These are phyloP conservation scores for Pinus taeda DNA, from an alignment of 75 land plant species.

Conservation along the genomic window DNA sequence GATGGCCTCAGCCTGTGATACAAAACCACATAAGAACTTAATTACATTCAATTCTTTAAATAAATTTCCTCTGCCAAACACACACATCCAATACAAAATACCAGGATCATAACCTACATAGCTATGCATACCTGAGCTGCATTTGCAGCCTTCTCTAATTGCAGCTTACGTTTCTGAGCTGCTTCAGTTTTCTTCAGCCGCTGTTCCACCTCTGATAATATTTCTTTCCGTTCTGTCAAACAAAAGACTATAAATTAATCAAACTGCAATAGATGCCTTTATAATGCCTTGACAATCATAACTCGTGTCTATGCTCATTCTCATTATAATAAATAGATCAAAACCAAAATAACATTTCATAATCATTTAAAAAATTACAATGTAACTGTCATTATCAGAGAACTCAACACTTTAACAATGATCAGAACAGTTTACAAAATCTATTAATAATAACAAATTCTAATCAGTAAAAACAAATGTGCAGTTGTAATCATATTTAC, in stretches of 20 bases:
- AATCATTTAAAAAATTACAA: too few relatives aligned
- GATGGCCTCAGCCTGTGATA: conserved; percentile 77
- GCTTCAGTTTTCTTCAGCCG: conserved; percentile 93
- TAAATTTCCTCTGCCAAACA: background rate
- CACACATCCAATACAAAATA: too few relatives aligned
- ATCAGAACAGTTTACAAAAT: too few relatives aligned
- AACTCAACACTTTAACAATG: too few relatives aligned
- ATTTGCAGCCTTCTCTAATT: conserved; percentile 81
- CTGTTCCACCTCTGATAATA: conserved; percentile 81
- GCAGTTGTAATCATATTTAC: too few relatives aligned
- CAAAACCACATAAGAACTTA: background rate
- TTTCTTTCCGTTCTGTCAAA: conserved; percentile 74
- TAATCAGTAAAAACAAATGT: background rate
- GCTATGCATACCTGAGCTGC: conserved; percentile 81
- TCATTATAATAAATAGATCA: too few relatives aligned
- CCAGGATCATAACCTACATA: conserved; percentile 8
- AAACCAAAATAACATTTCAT: too few relatives aligned
- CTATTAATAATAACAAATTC: too few relatives aligned
- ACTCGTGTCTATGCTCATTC: too few relatives aligned
- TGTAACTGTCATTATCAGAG: too few relatives aligned
- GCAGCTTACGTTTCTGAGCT: conserved; percentile 72
- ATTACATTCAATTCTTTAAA: background rate
- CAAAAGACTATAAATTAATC: conserved; percentile 14
- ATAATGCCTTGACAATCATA: too few relatives aligned
- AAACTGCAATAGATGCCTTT: background rate